Conservation (phyloP, 139 green algal species). For the Auxenochlorella protothecoides region DNA sequence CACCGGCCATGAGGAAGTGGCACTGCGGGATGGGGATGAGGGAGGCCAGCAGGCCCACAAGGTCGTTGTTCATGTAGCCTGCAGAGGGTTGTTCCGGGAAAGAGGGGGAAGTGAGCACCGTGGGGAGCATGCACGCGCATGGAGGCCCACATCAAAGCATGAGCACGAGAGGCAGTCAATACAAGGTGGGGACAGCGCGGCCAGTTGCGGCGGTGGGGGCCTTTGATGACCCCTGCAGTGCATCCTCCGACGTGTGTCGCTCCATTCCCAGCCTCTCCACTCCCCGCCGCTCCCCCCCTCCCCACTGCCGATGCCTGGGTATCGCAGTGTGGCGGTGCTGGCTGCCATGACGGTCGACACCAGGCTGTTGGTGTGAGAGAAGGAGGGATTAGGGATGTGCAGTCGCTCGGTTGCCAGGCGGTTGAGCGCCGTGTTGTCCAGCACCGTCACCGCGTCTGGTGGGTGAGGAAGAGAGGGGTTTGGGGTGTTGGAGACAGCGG, state of each 20-base stretch:
- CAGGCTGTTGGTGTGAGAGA: constrained; percentile 88
- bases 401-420: constrained; percentile 63
- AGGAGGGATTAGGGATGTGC: constrained; percentile 52
- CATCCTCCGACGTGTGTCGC: too few species aligned
- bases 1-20: constrained; percentile 80
- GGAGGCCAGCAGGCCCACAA: constrained; percentile 87
- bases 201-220: too few species aligned
- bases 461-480: neutral
- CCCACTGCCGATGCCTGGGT: constrained; percentile 48
- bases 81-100: constrained; percentile 5
- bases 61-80: constrained; percentile 99
- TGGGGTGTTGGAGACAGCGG: constrained; percentile 4
- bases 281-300: neutral
- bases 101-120: neutral
- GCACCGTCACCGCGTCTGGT: constrained; percentile 43
- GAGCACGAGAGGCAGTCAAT: too few species aligned
- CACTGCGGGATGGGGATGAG: constrained; percentile 93
- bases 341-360: constrained; percentile 98
- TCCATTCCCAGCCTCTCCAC: too few species aligned
- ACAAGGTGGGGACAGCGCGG: too few species aligned
- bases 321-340: constrained; percentile 90
- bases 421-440: constrained; percentile 84
- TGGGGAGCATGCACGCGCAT: neutral
- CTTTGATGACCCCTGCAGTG: too few species aligned
- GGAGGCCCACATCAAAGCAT: too few species aligned